These are phyloP conservation scores for Myxozyma sirexii DNA, from an alignment of 805 yeast genomes.

Conservation along the genomic window DNA sequence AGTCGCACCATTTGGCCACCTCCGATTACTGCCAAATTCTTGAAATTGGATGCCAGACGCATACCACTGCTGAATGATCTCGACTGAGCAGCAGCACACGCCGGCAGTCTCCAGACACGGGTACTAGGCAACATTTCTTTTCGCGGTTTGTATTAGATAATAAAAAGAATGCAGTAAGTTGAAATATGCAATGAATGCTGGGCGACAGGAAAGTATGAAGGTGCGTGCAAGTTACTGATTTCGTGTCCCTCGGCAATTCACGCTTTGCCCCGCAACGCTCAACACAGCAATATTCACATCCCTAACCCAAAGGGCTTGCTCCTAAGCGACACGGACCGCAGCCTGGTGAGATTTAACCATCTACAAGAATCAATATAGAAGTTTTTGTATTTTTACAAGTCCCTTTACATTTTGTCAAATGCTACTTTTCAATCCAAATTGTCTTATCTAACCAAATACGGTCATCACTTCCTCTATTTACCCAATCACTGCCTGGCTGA, in stretches of 20 bases:
- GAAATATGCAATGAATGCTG: too few relatives aligned
- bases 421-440: too few relatives aligned
- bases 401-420: too few relatives aligned
- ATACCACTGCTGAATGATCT: neutral
- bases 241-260: neutral
- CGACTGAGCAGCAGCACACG: neutral
- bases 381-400: too few relatives aligned
- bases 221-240: neutral
- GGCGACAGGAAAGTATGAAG: too few relatives aligned
- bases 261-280: neutral
- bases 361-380: too few relatives aligned
- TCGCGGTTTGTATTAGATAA: too few relatives aligned
- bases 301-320: neutral
- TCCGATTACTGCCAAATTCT: constrained; percentile 45
- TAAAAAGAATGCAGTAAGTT: too few relatives aligned
- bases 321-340: neutral
- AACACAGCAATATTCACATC: neutral
- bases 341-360: too few relatives aligned
- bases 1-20: constrained; percentile 48
- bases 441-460: too few relatives aligned
- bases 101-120: neutral
- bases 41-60: constrained; percentile 13
- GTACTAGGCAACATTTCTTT: too few relatives aligned
- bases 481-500: constrained; percentile 36
- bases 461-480: neutral